These are phyloP conservation scores for Perkinsus olseni DNA, from an alignment of 169 alveolate genomes.

Conservation along the genomic window DNA sequence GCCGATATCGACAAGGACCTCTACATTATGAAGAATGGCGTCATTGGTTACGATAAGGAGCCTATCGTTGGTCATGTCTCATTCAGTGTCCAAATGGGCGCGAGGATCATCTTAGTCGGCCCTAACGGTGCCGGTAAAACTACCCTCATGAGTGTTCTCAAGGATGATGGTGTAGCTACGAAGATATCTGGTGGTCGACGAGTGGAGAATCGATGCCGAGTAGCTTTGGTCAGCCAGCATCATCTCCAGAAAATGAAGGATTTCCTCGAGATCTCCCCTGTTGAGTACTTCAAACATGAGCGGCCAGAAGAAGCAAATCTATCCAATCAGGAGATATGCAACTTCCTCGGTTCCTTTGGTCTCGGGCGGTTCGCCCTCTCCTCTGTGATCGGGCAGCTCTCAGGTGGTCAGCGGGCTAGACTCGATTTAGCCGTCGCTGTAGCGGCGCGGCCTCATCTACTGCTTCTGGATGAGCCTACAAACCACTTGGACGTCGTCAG, in stretches of 20 bases:
- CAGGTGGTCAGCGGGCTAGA: conserved; percentile 74
- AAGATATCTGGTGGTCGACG: neutral
- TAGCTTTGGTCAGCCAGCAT: neutral
- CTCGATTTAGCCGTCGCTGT: conserved; percentile 66
- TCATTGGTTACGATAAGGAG: neutral
- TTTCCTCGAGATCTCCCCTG: neutral
- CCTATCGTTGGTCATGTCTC: neutral
- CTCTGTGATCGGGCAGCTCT: neutral
- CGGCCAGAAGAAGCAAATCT: neutral
- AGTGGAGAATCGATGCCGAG: neutral
- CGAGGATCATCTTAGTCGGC: conserved; percentile 28
- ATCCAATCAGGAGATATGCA: neutral
- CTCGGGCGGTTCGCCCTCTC: neutral
- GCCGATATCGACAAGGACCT: neutral
- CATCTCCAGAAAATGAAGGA: neutral
- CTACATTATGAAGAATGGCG: neutral
- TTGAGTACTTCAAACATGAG: neutral
- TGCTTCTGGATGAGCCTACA: conserved; percentile 55
- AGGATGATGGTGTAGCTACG: neutral
- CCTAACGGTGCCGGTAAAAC: conserved; percentile 36
- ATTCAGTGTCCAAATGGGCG: neutral
- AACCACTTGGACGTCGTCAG: conserved; percentile 55
- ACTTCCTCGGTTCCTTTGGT: neutral
- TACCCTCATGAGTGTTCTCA: conserved; percentile 27
- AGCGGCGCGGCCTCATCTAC: conserved; percentile 61